Conservation (phyloP, 192 early-diverging fungal genomes). For the Pilobolus umbonatus region DNA sequence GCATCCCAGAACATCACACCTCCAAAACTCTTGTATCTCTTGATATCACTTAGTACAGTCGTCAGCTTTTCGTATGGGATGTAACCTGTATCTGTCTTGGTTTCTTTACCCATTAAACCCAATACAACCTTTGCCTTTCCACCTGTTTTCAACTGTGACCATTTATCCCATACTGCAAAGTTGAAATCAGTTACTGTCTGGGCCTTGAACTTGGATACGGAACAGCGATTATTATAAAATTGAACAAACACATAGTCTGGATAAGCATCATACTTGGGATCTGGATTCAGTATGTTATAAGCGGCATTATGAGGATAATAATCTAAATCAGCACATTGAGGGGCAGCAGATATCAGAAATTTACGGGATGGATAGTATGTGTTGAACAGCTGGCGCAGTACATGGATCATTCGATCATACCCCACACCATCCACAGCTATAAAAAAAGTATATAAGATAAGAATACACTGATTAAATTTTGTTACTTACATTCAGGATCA, state of each 20-base stretch:
- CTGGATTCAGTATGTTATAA: constrained; percentile 29
- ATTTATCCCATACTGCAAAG: constrained; percentile 68
- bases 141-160: constrained; percentile 55
- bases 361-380: constrained; percentile 33
- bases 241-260: constrained; percentile 72
- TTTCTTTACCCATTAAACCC: constrained; percentile 56
- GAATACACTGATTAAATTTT: constrained; percentile 42
- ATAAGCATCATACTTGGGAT: constrained; percentile 38
- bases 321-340: constrained; percentile 70
- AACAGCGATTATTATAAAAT: constrained; percentile 49
- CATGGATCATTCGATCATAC: constrained; percentile 17
- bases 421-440: constrained; percentile 6
- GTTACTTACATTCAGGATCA: constrained; percentile 59
- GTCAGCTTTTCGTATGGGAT: constrained; percentile 26
- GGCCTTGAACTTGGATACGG: background rate
- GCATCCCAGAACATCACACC: constrained; percentile 67
- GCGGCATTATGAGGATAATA: constrained; percentile 51
- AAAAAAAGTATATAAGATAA: constrained; percentile 13
- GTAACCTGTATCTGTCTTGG: constrained; percentile 56
- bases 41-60: constrained; percentile 24
- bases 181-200: constrained; percentile 48
- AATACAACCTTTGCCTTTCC: constrained; percentile 58
- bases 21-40: constrained; percentile 44
- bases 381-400: constrained; percentile 38
- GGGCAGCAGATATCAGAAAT: constrained; percentile 62